Percentiles rank a stretch among this genome's conserved stretches.
phyloP scores from a whole-genome alignment of 768 basidiomycete species.

The Naganishia vaughanmartiniae region DNA sequence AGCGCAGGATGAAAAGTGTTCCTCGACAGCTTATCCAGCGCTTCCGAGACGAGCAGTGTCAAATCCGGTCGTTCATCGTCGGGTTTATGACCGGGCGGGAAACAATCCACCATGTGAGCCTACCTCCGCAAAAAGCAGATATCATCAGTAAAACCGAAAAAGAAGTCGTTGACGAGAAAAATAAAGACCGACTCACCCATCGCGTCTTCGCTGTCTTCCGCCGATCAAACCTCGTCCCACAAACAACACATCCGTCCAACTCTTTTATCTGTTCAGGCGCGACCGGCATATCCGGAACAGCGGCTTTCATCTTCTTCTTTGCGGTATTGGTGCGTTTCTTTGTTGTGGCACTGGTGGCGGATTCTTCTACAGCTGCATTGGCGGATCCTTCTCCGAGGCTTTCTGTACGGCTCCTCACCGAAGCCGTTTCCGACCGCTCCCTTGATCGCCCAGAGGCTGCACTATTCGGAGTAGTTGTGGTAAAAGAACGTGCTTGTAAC shows the following conservation, averaged over 20 bases:
- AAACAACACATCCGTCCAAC: constrained; percentile 29
- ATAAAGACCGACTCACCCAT: constrained; percentile 28
- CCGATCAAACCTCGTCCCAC: constrained; percentile 18
- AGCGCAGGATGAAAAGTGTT: constrained; percentile 1
- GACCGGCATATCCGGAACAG: constrained; percentile 21
- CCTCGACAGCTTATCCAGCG: constrained; percentile 17
- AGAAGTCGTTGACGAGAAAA: not conserved
- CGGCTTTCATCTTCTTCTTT: constrained; percentile 13
- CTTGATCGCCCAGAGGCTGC: too few species aligned
- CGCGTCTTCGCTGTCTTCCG: constrained; percentile 29
- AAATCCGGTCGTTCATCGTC: constrained; percentile 10
- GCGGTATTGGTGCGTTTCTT: not conserved
- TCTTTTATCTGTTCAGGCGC: constrained; percentile 24
- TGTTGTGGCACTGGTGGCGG: not conserved
- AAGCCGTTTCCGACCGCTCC: not conserved
- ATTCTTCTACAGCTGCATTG: not conserved
- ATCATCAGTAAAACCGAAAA: not conserved
- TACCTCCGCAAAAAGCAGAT: not conserved
- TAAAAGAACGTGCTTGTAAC: not conserved
- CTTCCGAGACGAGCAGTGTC: constrained; percentile 7
- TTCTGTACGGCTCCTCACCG: not conserved
- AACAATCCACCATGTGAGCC: constrained; percentile 24
- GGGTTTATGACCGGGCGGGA: not conserved
- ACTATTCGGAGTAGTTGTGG: too few species aligned
- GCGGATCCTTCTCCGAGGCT: not conserved